A percentile compares a stretch with the other conserved stretches of the same genome.
Conservation (phyloP, 768 basidiomycete genomes). For the Leccinum subgranulosum region DNA sequence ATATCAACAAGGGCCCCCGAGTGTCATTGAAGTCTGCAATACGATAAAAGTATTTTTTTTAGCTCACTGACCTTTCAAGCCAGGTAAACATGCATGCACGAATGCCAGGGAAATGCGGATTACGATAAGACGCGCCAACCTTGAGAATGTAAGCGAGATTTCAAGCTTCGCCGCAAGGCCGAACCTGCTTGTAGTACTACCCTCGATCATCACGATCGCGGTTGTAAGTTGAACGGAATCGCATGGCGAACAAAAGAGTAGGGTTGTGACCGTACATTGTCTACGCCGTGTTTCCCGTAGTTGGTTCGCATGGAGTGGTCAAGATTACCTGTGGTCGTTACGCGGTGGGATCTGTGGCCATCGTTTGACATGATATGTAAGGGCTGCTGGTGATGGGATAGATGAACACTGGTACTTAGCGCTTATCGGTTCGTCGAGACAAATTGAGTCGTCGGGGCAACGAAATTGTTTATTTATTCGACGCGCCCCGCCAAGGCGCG, state of each 20-base stretch:
- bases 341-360: conserved; percentile 20
- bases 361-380: not conserved
- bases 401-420: not conserved
- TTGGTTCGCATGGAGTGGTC: conserved; percentile 49
- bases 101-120: conserved; percentile 69
- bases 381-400: not conserved
- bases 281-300: conserved; percentile 54
- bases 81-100: conserved; percentile 51
- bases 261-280: conserved; percentile 40
- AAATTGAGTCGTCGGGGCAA: not conserved
- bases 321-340: conserved; percentile 24
- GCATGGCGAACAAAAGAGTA: not conserved
- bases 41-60: not conserved
- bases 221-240: not conserved
- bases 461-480: not conserved
- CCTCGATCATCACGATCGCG: not conserved
- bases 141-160: conserved; percentile 9
- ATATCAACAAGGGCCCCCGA: conserved; percentile 3
- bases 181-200: conserved; percentile 31
- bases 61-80: conserved; percentile 43
- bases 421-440: not conserved
- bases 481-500: not conserved
- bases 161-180: not conserved
- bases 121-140: conserved; percentile 67
- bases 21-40: conserved; percentile 2